phyloP scores from a whole-genome alignment of 257 asterid genomes.

The Solanum piurae region DNA sequence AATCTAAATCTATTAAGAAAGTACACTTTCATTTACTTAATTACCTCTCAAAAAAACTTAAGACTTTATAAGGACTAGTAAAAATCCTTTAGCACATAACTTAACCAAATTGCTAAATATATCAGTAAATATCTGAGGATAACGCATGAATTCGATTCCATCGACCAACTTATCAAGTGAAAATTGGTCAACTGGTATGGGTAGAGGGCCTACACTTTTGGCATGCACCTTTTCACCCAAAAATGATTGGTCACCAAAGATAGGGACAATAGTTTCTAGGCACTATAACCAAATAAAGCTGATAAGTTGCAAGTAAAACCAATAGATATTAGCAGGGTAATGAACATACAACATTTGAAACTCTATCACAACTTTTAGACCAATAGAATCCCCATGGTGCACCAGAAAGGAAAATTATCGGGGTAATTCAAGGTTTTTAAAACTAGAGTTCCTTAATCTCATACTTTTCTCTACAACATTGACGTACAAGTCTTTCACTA shows the following conservation, averaged over 20 bases:
- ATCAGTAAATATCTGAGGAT: constrained; percentile 30
- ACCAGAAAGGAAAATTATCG: constrained; percentile 27
- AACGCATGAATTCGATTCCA: constrained; percentile 37
- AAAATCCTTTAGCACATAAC: background rate
- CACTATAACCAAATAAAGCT: constrained; percentile 25
- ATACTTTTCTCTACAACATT: background rate
- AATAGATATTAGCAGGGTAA: background rate
- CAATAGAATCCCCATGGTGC: constrained; percentile 76
- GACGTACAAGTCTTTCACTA: background rate
- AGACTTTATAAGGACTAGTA: background rate
- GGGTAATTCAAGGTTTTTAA: background rate
- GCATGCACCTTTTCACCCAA: constrained; percentile 76
- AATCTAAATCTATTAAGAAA: background rate
- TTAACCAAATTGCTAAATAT: background rate
- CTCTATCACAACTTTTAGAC: constrained; percentile 80
- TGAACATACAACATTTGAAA: background rate
- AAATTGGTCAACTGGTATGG: constrained; percentile 65
- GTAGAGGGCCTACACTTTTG: constrained; percentile 73
- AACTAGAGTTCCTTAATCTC: background rate
- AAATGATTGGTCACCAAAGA: constrained; percentile 88
- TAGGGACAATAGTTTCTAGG: constrained; percentile 74
- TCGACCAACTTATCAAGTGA: constrained; percentile 56
- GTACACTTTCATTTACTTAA: too few species aligned
- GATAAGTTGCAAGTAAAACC: background rate
- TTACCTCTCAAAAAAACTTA: too few species aligned